Percentiles rank a stretch among this genome's conserved stretches.
Evolutionary conservation across 2,329 filamentous ascomycete species (phyloP).

Genomic region (Chlorencoelia australis): DNA sequence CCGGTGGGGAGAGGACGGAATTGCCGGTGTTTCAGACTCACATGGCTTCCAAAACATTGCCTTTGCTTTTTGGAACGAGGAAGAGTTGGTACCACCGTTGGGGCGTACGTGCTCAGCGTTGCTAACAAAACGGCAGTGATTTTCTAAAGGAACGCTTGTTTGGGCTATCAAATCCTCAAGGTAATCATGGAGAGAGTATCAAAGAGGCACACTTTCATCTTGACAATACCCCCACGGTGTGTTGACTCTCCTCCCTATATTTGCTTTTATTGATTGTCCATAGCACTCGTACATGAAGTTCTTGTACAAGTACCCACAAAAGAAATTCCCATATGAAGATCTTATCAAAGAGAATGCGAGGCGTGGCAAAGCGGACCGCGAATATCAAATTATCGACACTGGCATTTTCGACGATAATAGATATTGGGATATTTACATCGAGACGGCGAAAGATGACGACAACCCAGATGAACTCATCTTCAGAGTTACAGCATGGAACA

Average conservation of each 20-base stretch:
- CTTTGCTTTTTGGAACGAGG: conserved; percentile 95
- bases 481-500: conserved; percentile 92
- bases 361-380: conserved; percentile 64
- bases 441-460: conserved; percentile 88
- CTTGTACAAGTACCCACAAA: conserved; percentile 94
- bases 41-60: conserved; percentile 88
- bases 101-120: conserved; percentile 24
- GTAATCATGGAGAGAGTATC: conserved; percentile 93
- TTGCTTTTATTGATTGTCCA: conserved; percentile 8
- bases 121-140: conserved; percentile 46
- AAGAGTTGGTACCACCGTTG: conserved; percentile 55
- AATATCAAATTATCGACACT: conserved; percentile 89
- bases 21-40: conserved; percentile 87
- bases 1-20: conserved; percentile 94
- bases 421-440: conserved; percentile 97
- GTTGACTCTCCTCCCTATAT: conserved; percentile 3
- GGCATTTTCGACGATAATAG: conserved; percentile 78
- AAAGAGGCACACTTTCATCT: conserved; percentile 96
- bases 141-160: conserved; percentile 94
- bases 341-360: conserved; percentile 74
- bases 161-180: conserved; percentile 89
- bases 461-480: conserved; percentile 88
- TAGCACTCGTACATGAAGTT: conserved; percentile 99
- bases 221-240: conserved; percentile 68
- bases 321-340: conserved; percentile 83